These are phyloP conservation scores for Dryas alaskensis DNA, from an alignment of 306 rosid genomes.

Conservation along the genomic window DNA sequence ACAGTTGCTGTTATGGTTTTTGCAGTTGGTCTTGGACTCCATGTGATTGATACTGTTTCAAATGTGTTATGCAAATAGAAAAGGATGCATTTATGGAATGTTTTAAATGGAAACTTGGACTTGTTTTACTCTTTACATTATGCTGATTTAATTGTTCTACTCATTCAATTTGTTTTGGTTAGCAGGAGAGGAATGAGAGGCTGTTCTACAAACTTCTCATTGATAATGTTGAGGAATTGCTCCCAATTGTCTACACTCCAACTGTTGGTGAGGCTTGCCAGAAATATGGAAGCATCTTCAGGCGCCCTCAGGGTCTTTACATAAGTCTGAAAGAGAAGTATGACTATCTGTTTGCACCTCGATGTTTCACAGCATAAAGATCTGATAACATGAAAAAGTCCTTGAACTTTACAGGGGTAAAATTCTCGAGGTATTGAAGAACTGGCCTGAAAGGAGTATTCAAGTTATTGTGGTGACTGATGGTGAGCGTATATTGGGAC, in stretches of 20 bases:
- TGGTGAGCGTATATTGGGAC: slow-evolving; percentile 95
- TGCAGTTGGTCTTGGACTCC: neutral
- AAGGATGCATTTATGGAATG: neutral
- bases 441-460: slow-evolving; percentile 86
- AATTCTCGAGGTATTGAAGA: slow-evolving; percentile 89
- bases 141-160: neutral
- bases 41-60: neutral
- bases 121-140: neutral
- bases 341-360: neutral
- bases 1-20: neutral
- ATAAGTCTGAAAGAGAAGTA: slow-evolving; percentile 96
- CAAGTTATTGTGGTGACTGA: slow-evolving; percentile 94
- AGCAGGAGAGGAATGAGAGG: slow-evolving; percentile 91
- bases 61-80: neutral
- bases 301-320: slow-evolving; percentile 98
- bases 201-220: slow-evolving; percentile 81
- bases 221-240: slow-evolving; percentile 84
- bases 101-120: neutral
- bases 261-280: slow-evolving; percentile 97
- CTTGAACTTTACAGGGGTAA: slow-evolving; percentile 58
- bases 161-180: slow-evolving; percentile 17
- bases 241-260: slow-evolving; percentile 88
- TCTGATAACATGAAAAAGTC: slow-evolving; percentile 10
- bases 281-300: slow-evolving; percentile 92
- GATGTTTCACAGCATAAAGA: neutral